Conservation (phyloP, 2,329 filamentous ascomycete genomes). For the Macrophomina tecta region DNA sequence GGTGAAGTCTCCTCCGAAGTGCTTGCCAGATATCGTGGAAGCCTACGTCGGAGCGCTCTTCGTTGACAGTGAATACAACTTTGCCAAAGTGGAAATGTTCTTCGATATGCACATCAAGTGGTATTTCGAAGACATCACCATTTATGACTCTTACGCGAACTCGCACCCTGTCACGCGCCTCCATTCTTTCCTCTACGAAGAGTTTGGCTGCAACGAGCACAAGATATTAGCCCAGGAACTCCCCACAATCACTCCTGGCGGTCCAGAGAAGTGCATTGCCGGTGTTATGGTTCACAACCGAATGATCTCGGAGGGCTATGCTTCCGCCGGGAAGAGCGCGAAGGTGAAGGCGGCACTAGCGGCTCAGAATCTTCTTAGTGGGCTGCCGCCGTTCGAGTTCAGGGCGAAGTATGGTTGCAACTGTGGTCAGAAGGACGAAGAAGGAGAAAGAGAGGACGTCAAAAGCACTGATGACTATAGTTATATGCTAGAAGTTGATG, state of each 20-base stretch:
- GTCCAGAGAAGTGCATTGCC: slow-evolving; percentile 62
- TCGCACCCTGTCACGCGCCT: slow-evolving; percentile 82
- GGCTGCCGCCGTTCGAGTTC: slow-evolving; percentile 64
- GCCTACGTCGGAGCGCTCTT: slow-evolving; percentile 89
- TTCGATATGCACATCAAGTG: slow-evolving; percentile 75
- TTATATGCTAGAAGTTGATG: neutral
- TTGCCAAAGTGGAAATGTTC: slow-evolving; percentile 73
- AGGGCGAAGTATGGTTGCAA: slow-evolving; percentile 66
- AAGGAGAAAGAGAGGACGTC: neutral
- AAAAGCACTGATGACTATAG: neutral
- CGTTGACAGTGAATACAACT: slow-evolving; percentile 85
- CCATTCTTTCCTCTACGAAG: slow-evolving; percentile 65
- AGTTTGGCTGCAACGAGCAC: slow-evolving; percentile 70
- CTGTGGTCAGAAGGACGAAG: slow-evolving; percentile 53
- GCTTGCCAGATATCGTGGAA: slow-evolving; percentile 85
- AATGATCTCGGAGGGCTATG: slow-evolving; percentile 67
- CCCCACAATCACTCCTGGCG: slow-evolving; percentile 53
- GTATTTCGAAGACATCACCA: slow-evolving; percentile 83
- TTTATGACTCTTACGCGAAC: slow-evolving; percentile 87
- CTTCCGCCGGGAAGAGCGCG: slow-evolving; percentile 73
- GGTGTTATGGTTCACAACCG: slow-evolving; percentile 77
- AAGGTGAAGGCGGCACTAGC: slow-evolving; percentile 70
- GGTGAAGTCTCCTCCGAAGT: slow-evolving; percentile 71
- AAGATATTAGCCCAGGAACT: slow-evolving; percentile 48
- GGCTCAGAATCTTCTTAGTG: slow-evolving; percentile 60